Evolutionary conservation across 805 yeast species (phyloP), one percentile per base, ranked within the genome.

Genomic region (Kodamaea sagamina): DNA sequence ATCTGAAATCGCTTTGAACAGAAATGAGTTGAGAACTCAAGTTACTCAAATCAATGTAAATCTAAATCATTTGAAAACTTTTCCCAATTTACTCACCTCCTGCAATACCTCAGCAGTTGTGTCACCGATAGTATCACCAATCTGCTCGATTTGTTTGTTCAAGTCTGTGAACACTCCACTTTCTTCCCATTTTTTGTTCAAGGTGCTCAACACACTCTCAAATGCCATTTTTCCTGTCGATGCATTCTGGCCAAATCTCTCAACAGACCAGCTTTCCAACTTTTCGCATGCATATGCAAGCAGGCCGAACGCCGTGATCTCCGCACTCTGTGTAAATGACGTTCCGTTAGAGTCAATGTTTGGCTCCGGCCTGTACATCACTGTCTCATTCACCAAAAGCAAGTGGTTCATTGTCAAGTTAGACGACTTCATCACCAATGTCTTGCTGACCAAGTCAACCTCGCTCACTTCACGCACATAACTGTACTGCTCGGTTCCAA

Each of bases 241-340:
- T 11, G 98, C 97, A 62, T 92, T 92, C 60, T 87, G 93, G 35
- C 82, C 80, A 63, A 92, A 93, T 60, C 97, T 72, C 57, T 86
- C 87, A 4, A 88, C 84, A 0, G 90, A 79, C 96, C 97, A 92
- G 39, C 89, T 95, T 63, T 92, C 99, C 48, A 92, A 72, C 62
- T 86, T 83, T 58, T 81, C 86, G 61, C 95, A 85, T 4, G 93
- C 64, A 46, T 79, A 75, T 42, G 73, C 65, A 65, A 89, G 75
- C 2, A 84, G 71, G 6, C 89, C 87, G 62, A 82, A 85, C 0
- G 98, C 96, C 1, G 89, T 83, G 53, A 92, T 88, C 50, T 86
- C 89, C 0, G 99, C 99, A 49, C 77, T 80, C 63, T 92, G 99
- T 26, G 68, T 63, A 60, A 90, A 90, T 8, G 68, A 50, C 0